A percentile compares a stretch with the other conserved stretches of the same genome.
These are phyloP conservation scores for Cladosporium sp. DNA, from an alignment of 2,329 filamentous ascomycete species.

Conservation along the genomic window DNA sequence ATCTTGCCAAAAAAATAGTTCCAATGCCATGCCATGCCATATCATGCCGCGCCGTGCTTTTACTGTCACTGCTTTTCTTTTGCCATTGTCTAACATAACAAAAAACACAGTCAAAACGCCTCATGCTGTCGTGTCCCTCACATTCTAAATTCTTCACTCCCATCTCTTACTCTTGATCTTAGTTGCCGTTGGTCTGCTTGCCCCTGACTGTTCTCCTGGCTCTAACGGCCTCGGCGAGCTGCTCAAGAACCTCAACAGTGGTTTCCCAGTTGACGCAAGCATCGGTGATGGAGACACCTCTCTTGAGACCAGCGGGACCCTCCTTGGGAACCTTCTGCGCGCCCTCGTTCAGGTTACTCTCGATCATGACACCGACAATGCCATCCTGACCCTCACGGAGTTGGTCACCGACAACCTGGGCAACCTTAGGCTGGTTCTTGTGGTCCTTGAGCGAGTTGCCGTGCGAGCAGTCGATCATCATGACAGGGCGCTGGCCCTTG, in stretches of 20 bases:
- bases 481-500: constrained; percentile 64
- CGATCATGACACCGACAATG: constrained; percentile 98
- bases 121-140: constrained; percentile 2
- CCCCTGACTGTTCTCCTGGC: constrained; percentile 56
- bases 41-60: background rate
- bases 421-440: constrained; percentile 95
- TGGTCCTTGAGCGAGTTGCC: constrained; percentile 85
- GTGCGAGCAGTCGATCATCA: constrained; percentile 99
- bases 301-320: constrained; percentile 78
- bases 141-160: background rate
- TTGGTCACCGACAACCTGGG: constrained; percentile 74
- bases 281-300: constrained; percentile 95
- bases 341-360: constrained; percentile 93
- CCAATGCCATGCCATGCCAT: constrained; percentile 6
- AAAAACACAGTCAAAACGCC: constrained; percentile 1
- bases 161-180: too few species aligned
- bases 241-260: constrained; percentile 72
- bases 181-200: constrained; percentile 18
- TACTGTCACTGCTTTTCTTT: constrained; percentile 6
- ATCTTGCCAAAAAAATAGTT: background rate
- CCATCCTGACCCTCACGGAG: constrained; percentile 76
- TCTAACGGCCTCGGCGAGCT: constrained; percentile 74
- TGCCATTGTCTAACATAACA: background rate
- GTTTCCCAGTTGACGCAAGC: constrained; percentile 95
- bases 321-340: constrained; percentile 88